Percentiles rank a stretch among this genome's conserved stretches.
phyloP scores from a whole-genome alignment of 257 asterid genomes.

The Capsicum pubescens region DNA sequence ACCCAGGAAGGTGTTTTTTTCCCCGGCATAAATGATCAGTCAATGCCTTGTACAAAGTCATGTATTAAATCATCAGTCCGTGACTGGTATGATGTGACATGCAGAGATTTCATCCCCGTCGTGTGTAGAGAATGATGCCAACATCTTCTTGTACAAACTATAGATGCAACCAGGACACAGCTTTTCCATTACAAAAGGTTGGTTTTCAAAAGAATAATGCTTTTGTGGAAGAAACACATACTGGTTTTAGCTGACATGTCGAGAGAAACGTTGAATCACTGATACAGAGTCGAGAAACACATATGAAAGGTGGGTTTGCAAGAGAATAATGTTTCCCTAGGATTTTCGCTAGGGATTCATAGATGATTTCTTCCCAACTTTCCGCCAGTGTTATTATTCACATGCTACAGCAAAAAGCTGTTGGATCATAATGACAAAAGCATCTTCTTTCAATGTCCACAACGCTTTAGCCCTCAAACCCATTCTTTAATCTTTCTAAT shows the following conservation, averaged over 20 bases:
- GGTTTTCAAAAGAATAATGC: background rate
- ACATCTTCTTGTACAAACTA: background rate
- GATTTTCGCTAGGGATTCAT: background rate
- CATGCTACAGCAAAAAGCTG: background rate
- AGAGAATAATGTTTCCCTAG: too few species aligned
- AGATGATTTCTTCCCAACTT: background rate
- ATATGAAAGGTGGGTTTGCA: too few species aligned
- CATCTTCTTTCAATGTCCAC: background rate
- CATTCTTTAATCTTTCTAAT: background rate
- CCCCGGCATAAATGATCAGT: background rate
- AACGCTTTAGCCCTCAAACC: background rate
- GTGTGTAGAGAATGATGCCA: background rate
- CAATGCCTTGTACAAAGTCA: background rate
- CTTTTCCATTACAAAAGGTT: background rate
- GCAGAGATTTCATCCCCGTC: background rate
- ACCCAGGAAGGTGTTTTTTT: background rate
- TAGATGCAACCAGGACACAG: background rate
- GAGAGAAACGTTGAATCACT: background rate
- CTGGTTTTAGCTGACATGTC: background rate
- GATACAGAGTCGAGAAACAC: too few species aligned
- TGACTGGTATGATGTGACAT: background rate
- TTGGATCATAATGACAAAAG: background rate
- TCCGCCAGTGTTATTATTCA: background rate
- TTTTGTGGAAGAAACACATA: background rate
- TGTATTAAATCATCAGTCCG: background rate